These are phyloP conservation scores for Discostella pseudostelligera DNA, from an alignment of 108 stramenopile genomes.

Conservation along the genomic window DNA sequence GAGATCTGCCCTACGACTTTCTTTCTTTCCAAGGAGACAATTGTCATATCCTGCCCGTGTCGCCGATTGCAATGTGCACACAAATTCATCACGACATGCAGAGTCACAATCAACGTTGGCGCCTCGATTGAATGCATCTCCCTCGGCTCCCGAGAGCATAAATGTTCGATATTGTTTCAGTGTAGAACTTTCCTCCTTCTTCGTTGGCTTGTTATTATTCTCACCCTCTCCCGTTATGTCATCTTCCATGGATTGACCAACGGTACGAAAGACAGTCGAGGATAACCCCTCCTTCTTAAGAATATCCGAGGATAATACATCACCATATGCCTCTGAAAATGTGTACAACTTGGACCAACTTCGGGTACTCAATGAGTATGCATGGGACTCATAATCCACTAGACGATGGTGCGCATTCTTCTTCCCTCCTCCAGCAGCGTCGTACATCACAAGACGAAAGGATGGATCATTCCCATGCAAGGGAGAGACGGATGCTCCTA, in stretches of 20 bases:
- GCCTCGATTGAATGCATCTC: conserved; percentile 9
- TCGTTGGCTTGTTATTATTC: too few species aligned
- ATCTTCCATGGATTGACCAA: conserved; percentile 38
- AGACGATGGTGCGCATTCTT: conserved; percentile 3
- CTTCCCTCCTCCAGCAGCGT: conserved; percentile 3
- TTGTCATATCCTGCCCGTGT: conserved; percentile 24
- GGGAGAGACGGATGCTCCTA: conserved; percentile 60
- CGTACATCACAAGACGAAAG: conserved; percentile 57
- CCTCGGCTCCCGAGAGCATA: conserved; percentile 26
- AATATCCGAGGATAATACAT: not conserved
- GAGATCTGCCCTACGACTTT: not conserved
- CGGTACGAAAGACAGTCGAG: conserved; percentile 23
- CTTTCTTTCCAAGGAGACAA: conserved; percentile 11
- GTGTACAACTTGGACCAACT: conserved; percentile 46
- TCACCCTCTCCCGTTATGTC: not conserved
- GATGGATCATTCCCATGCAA: conserved; percentile 68
- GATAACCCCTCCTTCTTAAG: conserved; percentile 33
- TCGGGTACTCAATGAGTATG: conserved; percentile 5
- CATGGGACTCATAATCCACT: conserved; percentile 43
- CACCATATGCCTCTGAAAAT: conserved; percentile 40
- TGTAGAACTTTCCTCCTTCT: conserved; percentile 30
- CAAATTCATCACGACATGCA: conserved; percentile 31
- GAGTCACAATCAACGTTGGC: conserved; percentile 20
- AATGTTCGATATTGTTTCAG: conserved; percentile 24
- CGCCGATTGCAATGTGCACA: conserved; percentile 38